Percentiles rank a stretch among this genome's conserved stretches.
phyloP scores from a whole-genome alignment of 805 yeast species.

The Candida parachauliodes region DNA sequence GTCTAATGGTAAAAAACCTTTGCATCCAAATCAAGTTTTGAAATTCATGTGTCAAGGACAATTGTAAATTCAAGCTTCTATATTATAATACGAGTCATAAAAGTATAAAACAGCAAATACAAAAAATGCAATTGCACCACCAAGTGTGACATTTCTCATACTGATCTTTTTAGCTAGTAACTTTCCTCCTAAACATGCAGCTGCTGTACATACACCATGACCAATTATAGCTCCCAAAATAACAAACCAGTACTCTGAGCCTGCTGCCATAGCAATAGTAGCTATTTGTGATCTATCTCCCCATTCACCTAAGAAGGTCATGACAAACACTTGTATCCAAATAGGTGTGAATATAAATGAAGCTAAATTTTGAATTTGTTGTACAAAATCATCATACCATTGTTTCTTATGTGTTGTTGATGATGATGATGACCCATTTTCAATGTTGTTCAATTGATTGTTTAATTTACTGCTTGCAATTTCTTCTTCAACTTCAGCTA shows the following conservation, averaged over 20 bases:
- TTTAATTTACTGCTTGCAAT: conserved; percentile 62
- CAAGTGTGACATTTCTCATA: conserved; percentile 86
- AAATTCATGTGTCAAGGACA: conserved; percentile 39
- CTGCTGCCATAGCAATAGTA: conserved; percentile 98
- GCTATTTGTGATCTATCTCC: conserved; percentile 99
- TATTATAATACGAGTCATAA: conserved; percentile 51
- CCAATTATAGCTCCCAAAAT: conserved; percentile 88
- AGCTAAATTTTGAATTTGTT: conserved; percentile 52
- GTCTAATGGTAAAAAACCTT: conserved; percentile 21
- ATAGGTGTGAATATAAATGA: conserved; percentile 73
- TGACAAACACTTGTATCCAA: conserved; percentile 90
- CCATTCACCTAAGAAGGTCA: conserved; percentile 98
- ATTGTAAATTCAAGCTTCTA: conserved; percentile 11
- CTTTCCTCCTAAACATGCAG: conserved; percentile 94
- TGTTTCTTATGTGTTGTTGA: conserved; percentile 13
- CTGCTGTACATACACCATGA: conserved; percentile 79
- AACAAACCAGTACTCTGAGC: conserved; percentile 85
- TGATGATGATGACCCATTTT: conserved; percentile 42
- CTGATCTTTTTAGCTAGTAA: conserved; percentile 84
- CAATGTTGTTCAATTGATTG: conserved; percentile 50
- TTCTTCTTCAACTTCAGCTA: conserved; percentile 96
- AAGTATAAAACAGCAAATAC: conserved; percentile 79
- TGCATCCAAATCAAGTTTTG: conserved; percentile 33
- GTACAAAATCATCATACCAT: conserved; percentile 27
- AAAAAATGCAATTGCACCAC: conserved; percentile 86